Conservation (phyloP, 2,329 filamentous ascomycete species). For the Emericellopsis atlantica region DNA sequence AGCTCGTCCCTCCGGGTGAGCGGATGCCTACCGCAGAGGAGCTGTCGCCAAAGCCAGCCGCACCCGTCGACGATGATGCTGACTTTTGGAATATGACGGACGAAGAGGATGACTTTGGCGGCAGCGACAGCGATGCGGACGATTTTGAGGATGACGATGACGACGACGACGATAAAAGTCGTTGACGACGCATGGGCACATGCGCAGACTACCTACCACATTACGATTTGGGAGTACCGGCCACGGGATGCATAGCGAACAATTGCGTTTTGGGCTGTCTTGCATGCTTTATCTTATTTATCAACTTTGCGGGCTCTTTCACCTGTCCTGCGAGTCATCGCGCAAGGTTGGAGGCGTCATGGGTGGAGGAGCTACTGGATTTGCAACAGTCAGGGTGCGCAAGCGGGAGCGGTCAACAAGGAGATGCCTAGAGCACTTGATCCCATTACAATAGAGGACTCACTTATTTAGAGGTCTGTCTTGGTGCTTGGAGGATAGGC, state of each 20-base stretch:
- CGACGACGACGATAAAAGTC: slow-evolving; percentile 30
- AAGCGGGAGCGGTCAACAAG: too few relatives aligned
- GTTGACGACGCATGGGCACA: background rate
- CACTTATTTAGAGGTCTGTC: too few relatives aligned
- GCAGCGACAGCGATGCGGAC: slow-evolving; percentile 55
- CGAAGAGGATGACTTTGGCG: slow-evolving; percentile 66
- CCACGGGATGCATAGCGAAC: too few relatives aligned
- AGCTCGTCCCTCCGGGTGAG: slow-evolving; percentile 68
- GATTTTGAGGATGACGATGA: slow-evolving; percentile 46
- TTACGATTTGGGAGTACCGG: too few relatives aligned
- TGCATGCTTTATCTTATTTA: background rate
- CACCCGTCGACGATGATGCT: slow-evolving; percentile 52
- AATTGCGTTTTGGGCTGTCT: background rate
- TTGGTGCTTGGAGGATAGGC: too few relatives aligned
- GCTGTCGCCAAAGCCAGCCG: slow-evolving; percentile 46
- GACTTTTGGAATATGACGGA: slow-evolving; percentile 75
- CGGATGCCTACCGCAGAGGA: slow-evolving; percentile 69
- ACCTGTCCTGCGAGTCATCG: too few relatives aligned
- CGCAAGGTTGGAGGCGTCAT: too few relatives aligned
- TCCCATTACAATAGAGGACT: too few relatives aligned
- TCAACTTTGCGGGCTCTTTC: background rate
- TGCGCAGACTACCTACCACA: too few relatives aligned
- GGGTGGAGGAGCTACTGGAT: too few relatives aligned
- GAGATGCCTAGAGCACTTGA: too few relatives aligned
- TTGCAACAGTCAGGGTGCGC: too few relatives aligned